Evolutionary conservation across 805 yeast species (phyloP).

Genomic region (Ogataea angusta): DNA sequence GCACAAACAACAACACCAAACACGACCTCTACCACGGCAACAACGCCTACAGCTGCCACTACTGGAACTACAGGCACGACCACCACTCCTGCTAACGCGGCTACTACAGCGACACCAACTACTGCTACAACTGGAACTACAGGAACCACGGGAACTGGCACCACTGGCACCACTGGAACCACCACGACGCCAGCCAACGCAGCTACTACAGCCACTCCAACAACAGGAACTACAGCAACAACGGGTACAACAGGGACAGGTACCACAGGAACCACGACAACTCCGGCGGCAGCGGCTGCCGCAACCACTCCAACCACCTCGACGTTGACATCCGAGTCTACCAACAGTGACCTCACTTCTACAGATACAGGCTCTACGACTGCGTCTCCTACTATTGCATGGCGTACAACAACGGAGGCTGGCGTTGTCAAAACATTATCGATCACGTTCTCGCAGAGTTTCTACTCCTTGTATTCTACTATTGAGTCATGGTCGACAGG

Average conservation of each 20-base stretch:
- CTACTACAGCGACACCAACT: conserved; percentile 9
- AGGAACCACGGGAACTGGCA: conserved; percentile 8
- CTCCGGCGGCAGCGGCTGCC: conserved; percentile 9
- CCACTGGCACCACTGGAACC: conserved; percentile 28
- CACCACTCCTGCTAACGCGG: conserved; percentile 13
- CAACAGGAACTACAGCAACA: conserved; percentile 10
- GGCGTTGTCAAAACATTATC: conserved; percentile 50
- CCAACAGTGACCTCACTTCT: background rate
- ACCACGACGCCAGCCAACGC: conserved; percentile 11
- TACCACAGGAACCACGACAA: conserved; percentile 17
- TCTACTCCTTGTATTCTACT: conserved; percentile 40
- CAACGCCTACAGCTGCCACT: conserved; percentile 1
- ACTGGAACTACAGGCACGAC: conserved; percentile 2
- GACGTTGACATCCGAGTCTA: background rate
- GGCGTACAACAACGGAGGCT: conserved; percentile 33
- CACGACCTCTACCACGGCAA: background rate
- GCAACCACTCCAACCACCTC: background rate
- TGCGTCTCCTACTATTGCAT: conserved; percentile 14
- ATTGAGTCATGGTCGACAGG: conserved; percentile 56
- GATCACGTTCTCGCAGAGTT: conserved; percentile 51
- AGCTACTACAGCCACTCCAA: background rate
- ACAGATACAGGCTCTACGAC: conserved; percentile 1
- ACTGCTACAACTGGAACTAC: conserved; percentile 10
- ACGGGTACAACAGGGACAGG: conserved; percentile 9
- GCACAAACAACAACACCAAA: conserved; percentile 6